Evolutionary conservation across 768 basidiomycete species (phyloP), one percentile per base, ranked within the genome.

Genomic region (Boletus reticuloceps): DNA sequence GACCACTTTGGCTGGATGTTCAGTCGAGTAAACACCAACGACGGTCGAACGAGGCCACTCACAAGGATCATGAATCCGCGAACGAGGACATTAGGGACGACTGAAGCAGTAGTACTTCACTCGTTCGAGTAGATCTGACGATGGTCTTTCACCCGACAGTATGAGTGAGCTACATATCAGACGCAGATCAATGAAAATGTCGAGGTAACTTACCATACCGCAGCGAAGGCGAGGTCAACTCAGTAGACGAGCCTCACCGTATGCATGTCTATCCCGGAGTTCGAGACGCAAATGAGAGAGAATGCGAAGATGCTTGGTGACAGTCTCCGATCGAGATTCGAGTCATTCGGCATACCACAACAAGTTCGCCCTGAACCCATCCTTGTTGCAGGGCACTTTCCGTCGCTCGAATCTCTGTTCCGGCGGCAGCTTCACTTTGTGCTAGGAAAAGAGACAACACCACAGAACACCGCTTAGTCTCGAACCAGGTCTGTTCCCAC

Each of bases 61-160:
- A 98, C 80, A 40, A 98, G 79, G 64, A 96, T 29, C 7, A 29
- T 9, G 9, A 9, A 72, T 0, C 82, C 91, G 6, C 94, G 86
- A 4, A 89, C 78, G n/a, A 73, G 72, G 13, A 83, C 69, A 64
- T 97, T 98, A 1, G 78, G 66, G 13, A 79, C 61, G 17, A 98
- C 82, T 5, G 91, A 80, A 4, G 86, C 66, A 0, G 90, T 86
- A 0, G 90, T 86, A 63, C 90, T 88, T 38, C 85, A 71, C 80
- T 87, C 97, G 20, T 97, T 79, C 42, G 98, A 82, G 70, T 99
- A 98, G 56, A 99, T 89, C 65, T 99, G 97, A 42, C 83, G 82
- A 67, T 98, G 89, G 58, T 98, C 91, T 72, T 94, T 94, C 42
- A 97, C 92, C 96, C 97, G 98, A 75, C 98, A 98, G 73, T 95